Evolutionary conservation across 2,329 filamentous ascomycete species (phyloP).

Genomic region (Colletotrichum musicola): DNA sequence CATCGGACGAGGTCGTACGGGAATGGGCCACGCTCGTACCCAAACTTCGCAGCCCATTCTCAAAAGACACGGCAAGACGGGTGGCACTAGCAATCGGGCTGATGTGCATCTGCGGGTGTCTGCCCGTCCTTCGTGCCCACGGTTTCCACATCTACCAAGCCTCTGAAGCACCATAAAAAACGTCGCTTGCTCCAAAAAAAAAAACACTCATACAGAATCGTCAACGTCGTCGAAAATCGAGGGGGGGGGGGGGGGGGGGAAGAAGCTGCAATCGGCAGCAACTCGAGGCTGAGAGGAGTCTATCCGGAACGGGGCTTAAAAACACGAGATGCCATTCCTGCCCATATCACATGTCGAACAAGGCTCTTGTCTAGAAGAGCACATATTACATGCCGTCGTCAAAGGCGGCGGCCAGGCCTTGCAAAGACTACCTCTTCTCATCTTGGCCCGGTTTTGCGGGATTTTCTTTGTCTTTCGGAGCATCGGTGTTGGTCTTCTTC

Average conservation of each 20-base stretch:
- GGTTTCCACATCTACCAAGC: conserved; percentile 35
- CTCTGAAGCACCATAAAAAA: conserved; percentile 23
- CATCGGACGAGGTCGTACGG: conserved; percentile 8
- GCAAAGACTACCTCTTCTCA: conserved; percentile 34
- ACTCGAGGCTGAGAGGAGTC: conserved; percentile 30
- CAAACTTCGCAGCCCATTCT: conserved; percentile 36
- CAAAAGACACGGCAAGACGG: conserved; percentile 44
- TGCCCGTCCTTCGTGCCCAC: conserved; percentile 37
- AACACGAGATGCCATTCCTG: conserved; percentile 4
- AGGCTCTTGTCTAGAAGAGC: conserved; percentile 23
- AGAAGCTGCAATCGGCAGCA: conserved; percentile 1
- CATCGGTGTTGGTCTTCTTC: conserved; percentile 30
- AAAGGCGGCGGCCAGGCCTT: conserved; percentile 1
- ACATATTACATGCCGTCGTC: conserved; percentile 27
- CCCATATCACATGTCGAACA: conserved; percentile 24
- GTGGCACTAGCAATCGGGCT: conserved; percentile 49
- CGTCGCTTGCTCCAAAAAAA: neutral
- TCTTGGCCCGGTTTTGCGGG: conserved; percentile 28
- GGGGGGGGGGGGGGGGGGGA: neutral
- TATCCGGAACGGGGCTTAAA: conserved; percentile 14
- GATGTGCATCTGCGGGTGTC: conserved; percentile 43
- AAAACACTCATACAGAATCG: neutral
- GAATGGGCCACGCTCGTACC: conserved; percentile 32
- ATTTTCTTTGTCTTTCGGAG: conserved; percentile 41
- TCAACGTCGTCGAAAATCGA: neutral